Percentiles rank a stretch among this genome's conserved stretches.
These are phyloP conservation scores for Trichoderma arundinaceum DNA, from an alignment of 2,329 filamentous ascomycete species.

Conservation along the genomic window DNA sequence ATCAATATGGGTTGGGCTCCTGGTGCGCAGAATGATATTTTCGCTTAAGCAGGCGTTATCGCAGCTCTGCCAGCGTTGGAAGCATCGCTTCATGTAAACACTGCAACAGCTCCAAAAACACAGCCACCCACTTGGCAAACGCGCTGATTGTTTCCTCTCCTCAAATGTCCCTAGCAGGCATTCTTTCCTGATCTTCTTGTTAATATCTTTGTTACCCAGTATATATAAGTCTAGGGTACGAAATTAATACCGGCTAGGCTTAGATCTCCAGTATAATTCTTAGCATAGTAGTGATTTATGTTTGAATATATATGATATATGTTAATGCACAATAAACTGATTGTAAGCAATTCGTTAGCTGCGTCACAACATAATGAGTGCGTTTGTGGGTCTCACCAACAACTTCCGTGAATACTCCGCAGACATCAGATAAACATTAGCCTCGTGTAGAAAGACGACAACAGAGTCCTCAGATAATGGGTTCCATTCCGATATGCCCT, in stretches of 20 bases:
- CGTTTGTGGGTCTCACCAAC: no score
- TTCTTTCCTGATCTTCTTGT: not conserved
- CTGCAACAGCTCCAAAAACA: no score
- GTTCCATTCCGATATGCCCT: not conserved
- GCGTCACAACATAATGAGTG: no score
- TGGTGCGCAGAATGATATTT: conserved; percentile 41
- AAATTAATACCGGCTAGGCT: not conserved
- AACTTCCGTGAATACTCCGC: not conserved
- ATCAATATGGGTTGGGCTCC: conserved; percentile 38
- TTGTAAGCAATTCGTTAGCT: no score
- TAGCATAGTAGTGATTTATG: not conserved
- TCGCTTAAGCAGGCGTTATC: not conserved
- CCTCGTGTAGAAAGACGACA: not conserved
- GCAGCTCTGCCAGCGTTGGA: not conserved
- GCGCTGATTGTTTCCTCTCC: not conserved
- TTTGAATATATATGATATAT: not conserved
- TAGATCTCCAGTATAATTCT: not conserved
- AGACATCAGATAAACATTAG: no score
- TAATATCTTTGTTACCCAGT: not conserved
- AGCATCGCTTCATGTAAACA: not conserved
- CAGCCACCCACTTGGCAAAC: not conserved
- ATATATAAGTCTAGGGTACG: not conserved
- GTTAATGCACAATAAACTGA: no score
- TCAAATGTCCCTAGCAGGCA: not conserved
- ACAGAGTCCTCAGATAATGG: not conserved